Evolutionary conservation across 2,329 filamentous ascomycete species (phyloP).

Genomic region (Ophiostoma himal-ulmi): DNA sequence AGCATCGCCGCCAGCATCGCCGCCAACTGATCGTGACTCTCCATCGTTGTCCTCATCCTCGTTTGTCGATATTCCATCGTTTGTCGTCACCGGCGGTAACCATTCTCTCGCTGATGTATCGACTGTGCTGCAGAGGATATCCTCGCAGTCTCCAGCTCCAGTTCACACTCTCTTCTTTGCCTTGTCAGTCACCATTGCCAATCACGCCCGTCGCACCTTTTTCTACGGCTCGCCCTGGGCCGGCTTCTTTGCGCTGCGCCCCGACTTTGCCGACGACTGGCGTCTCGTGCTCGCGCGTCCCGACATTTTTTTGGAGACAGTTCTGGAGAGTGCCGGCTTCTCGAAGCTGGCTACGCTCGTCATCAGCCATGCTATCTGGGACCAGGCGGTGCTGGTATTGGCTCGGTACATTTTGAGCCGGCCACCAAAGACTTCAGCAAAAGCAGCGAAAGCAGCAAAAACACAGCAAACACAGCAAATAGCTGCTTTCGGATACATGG

Average conservation of each 20-base stretch:
- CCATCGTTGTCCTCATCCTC: constrained; percentile 9
- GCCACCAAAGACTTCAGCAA: no score
- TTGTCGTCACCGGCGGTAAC: constrained; percentile 15
- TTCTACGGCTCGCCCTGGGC: constrained; percentile 24
- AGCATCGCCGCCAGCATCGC: not conserved
- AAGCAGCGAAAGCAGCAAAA: not conserved
- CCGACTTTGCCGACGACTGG: constrained; percentile 10
- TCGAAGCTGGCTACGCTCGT: constrained; percentile 22
- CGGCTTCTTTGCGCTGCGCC: constrained; percentile 23
- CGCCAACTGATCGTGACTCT: not conserved
- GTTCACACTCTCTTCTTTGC: constrained; percentile 28
- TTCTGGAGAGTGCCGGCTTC: constrained; percentile 22
- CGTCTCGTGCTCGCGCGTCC: constrained; percentile 32
- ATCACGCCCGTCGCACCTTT: constrained; percentile 38
- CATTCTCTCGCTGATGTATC: not conserved
- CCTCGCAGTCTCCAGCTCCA: constrained; percentile 29
- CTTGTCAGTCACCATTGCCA: constrained; percentile 32
- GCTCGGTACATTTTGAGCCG: no score
- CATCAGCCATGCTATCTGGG: constrained; percentile 15
- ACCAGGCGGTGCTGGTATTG: constrained; percentile 14
- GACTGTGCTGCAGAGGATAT: constrained; percentile 10
- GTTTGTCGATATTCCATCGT: constrained; percentile 15
- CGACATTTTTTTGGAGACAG: constrained; percentile 31
- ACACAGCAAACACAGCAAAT: constrained; percentile 4
- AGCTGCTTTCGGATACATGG: constrained; percentile 25